phyloP scores from a whole-genome alignment of 108 stramenopile species.

The Nitzschia sp. region DNA sequence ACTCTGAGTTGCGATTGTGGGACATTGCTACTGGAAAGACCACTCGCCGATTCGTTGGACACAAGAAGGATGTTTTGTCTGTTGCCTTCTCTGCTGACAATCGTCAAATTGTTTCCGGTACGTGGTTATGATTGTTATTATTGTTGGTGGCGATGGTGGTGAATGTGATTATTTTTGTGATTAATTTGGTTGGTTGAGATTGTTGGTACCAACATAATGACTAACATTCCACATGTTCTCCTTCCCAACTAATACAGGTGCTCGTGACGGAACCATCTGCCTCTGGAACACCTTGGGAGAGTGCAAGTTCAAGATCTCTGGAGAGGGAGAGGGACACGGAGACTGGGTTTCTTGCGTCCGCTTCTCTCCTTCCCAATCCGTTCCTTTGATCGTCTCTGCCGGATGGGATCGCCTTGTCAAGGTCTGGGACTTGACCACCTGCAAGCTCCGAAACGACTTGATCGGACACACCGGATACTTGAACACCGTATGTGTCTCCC shows the following conservation, averaged over 20 bases:
- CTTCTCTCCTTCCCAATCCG: constrained; percentile 92
- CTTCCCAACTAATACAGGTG: constrained; percentile 39
- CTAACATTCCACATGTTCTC: not conserved
- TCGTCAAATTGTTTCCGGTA: constrained; percentile 96
- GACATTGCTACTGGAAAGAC: constrained; percentile 96
- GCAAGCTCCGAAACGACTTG: constrained; percentile 97
- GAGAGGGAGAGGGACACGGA: constrained; percentile 87
- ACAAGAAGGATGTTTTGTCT: constrained; percentile 98
- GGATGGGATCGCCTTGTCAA: constrained; percentile 99
- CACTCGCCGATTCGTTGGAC: constrained; percentile 98
- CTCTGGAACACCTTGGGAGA: constrained; percentile 99
- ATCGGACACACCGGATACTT: constrained; percentile 99
- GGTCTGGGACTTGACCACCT: constrained; percentile 98
- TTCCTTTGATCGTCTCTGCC: constrained; percentile 95
- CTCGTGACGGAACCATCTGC: constrained; percentile 98
- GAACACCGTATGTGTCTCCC: constrained; percentile 99
- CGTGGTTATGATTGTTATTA: constrained; percentile 2
- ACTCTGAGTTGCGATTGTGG: constrained; percentile 97
- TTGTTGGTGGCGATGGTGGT: not conserved
- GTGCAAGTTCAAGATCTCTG: constrained; percentile 93
- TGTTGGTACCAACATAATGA: not conserved
- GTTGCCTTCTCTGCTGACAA: constrained; percentile 99
- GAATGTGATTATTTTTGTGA: not conserved
- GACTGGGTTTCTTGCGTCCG: constrained; percentile 99
- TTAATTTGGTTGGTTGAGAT: not conserved